Conservation (phyloP, 176 grass and related monocot species). For the Zea luxurians region DNA sequence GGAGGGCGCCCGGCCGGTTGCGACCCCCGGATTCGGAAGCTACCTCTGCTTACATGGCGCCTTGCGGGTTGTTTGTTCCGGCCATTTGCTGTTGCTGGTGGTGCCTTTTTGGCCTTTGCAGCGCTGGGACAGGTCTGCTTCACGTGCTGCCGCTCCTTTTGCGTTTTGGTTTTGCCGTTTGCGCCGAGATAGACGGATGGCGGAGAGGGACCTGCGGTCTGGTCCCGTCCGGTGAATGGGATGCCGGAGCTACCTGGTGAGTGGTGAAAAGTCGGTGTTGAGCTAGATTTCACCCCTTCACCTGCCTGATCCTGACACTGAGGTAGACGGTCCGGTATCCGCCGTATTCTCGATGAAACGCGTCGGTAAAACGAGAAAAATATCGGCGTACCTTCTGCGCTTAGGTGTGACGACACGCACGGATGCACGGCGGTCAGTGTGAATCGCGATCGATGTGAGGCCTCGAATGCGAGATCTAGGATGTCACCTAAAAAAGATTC, state of each 20-base stretch:
- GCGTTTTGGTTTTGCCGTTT: background rate
- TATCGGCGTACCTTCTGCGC: background rate
- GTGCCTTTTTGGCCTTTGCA: background rate
- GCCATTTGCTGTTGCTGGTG: conserved; percentile 1
- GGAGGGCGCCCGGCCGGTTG: too few relatives aligned
- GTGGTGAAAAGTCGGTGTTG: background rate
- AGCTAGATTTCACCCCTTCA: background rate
- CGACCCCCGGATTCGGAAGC: conserved; percentile 24
- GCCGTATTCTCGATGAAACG: background rate
- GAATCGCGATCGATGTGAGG: background rate
- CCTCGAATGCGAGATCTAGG: background rate
- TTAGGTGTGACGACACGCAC: background rate
- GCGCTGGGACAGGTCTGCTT: conserved; percentile 20
- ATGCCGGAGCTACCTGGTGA: conserved; percentile 27
- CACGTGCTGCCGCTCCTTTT: conserved; percentile 26
- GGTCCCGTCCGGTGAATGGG: conserved; percentile 13
- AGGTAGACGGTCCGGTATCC: background rate
- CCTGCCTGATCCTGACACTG: conserved; percentile 11
- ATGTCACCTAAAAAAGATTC: background rate
- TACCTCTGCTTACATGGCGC: background rate
- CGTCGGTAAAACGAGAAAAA: background rate
- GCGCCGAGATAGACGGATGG: conserved; percentile 9
- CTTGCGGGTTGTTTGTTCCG: background rate
- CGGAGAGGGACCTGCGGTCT: background rate
- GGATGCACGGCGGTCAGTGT: background rate